Evolutionary conservation across 805 yeast genomes (phyloP), one percentile per base, ranked within the genome.

Genomic region (Wickerhamiella dianesei): DNA sequence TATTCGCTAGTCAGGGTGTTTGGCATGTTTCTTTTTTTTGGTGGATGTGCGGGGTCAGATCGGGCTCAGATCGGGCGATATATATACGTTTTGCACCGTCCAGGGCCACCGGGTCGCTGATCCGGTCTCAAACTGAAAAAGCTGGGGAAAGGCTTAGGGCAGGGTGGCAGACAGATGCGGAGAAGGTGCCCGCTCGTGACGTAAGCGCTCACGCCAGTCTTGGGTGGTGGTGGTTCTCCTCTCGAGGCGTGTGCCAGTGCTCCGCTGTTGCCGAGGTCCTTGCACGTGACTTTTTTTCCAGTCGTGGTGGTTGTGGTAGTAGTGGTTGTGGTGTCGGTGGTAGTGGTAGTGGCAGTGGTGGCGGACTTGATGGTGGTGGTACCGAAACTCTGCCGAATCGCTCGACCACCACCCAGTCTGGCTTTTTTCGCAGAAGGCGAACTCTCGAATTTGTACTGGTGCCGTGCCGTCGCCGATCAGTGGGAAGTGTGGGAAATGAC

Each of bases 1-100:
- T 56, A 63, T 16, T 52, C 54, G 16, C 37, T 32, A 16, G 43
- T 37, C 14, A 59, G 43, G 4, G 62, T 58, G 50, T 57, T 59
- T 21, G 62, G 58, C 62, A 59, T 59, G 9, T 25, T 25, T 6
- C 6, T 6, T 25, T 25, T 25, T 25, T 43, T 4, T 17, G 21
- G 14, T n/a, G 8, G n/a, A 6, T 6, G 21, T 14, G n/a, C 17
- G 14, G 22, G 20, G 47, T 35, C 18, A 40, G 20, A 21, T 21
- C 17, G 22, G 18, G 50, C 13, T 17, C 40, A 5, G 21, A n/a
- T 21, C 32, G 29, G 4, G 47, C 4, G 18, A 35, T 16, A 35
- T n/a, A n/a, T n/a, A n/a, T n/a, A n/a, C n/a, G n/a, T n/a, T n/a
- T n/a, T n/a, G n/a, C n/a, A n/a, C n/a, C n/a, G n/a, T 6, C 32